Conservation (phyloP, 164 flowering plant species). For the Vitis vinifera region DNA sequence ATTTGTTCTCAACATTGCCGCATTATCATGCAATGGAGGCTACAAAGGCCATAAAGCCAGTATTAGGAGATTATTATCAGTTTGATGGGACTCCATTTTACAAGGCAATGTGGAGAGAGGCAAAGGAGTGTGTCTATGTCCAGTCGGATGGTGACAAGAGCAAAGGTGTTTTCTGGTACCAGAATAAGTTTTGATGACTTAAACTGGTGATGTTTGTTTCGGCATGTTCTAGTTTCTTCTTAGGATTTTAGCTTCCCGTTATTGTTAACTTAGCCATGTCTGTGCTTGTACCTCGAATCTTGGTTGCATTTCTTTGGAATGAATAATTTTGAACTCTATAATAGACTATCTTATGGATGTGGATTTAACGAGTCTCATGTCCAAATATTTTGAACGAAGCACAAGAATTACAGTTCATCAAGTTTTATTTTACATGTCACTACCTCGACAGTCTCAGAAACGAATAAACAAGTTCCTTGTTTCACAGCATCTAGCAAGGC, state of each 20-base stretch:
- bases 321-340: no score
- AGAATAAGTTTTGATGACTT: conserved; percentile 32
- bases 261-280: no score
- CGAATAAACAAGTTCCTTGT: no score
- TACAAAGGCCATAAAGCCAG: conserved; percentile 70
- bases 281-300: no score
- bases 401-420: no score
- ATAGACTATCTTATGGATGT: no score
- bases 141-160: conserved; percentile 50
- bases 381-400: no score
- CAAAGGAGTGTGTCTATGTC: conserved; percentile 76
- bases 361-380: no score
- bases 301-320: no score
- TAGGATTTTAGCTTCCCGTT: background rate
- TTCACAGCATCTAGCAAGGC: no score
- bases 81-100: conserved; percentile 60
- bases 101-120: conserved; percentile 78
- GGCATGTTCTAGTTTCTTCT: background rate
- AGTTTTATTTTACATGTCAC: no score
- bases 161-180: conserved; percentile 78
- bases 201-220: conserved; percentile 2
- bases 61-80: conserved; percentile 71
- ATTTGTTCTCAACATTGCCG: conserved; percentile 82
- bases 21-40: conserved; percentile 90
- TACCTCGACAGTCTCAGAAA: no score